Base-by-base conservation (phyloP, 129 eudicot genomes). In the Arctium minus region DNA sequence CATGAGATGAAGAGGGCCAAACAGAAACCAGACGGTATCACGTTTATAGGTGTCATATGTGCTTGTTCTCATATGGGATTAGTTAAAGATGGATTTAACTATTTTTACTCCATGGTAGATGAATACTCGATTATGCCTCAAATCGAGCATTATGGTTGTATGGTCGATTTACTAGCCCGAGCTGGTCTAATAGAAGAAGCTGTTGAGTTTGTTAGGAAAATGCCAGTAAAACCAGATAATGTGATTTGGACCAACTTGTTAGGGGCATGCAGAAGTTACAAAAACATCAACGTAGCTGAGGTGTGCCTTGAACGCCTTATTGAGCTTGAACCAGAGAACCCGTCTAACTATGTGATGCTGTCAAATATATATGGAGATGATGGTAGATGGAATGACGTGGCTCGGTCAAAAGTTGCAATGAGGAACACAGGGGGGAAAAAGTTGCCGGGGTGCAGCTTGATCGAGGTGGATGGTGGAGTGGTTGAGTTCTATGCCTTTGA, bases 1-100 rank as follows among this genome's bases (percentile, higher is more conserved):
- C 68, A 12, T 56, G 92, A 93, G 76, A 93, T 91, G 94, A 90
- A 75, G 72, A 72, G 3, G 8, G 69, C 70, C 0, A 90, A 90
- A 30, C 85, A 85, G 69, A 88, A 87, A 85, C 97, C 94, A 30
- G 98, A 93, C 39, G 93, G 87, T 11, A 86, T 91, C 40, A 93
- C 94, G 38, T 90, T 89, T 62, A 86, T 93, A 46, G 93, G 97
- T 67, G 85, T 91, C 77, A 64, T 93, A 11, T 87, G 89, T 82
- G 98, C 97, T 74, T 93, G 93, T 86, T 90, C 98, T 82, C 98
- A 91, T 85, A 82, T 90, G 91, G 97, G 98, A 1, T 78, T 88
- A 33, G 90, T 91, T 75, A 79, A 86, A 42, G 88, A 88, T 12
- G 98, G 94, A 75, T 84, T 88, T 33, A 62, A 39, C 27, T 85